Evolutionary conservation across 1,284 basidiomycete genomes (phyloP), one percentile per base, ranked within the genome.

Genomic region (Jaminaea rosea): DNA sequence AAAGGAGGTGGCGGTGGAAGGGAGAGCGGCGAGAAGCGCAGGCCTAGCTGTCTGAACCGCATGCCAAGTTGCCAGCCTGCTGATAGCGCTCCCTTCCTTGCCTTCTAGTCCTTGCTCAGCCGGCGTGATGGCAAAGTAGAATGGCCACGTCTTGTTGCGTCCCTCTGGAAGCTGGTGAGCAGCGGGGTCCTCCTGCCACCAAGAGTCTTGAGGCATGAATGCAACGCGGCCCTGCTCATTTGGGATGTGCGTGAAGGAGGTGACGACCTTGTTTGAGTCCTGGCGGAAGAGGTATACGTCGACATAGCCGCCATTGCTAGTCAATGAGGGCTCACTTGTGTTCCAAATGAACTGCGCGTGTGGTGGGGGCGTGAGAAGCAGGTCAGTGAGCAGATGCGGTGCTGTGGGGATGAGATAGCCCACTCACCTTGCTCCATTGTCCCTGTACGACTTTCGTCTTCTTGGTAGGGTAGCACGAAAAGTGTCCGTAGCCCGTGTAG

Each of bases 251-350:
- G 50, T 58, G 65, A 65, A 69, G 0, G 60, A 59, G 0, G 62
- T 61, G 31, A 60, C 60, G 10, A 63, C 29, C 26, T 34, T 32
- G 44, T 69, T 65, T 11, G 53, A 59, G 36, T 69, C 66, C 26
- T 67, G 37, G 26, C 64, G 65, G 29, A 63, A 69, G 29, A 69
- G 63, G 46, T 69, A 69, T 52, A 69, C 59, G 39, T 69, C 66
- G n/a, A 69, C 55, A 9, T 10, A 44, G 21, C 26, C 59, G 15
- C 66, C 66, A 1, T 49, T 49, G 24, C 63, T 62, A 2, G 56
- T 56, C 46, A 69, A 69, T 28, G 55, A 52, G 2, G 66, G 66
- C 17, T 61, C 67, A 52, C 67, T 65, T 34, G 53, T 45, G 44
- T 69, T 69, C 66, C 66, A 69, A 37, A 69, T 69, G 44, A 69